Conservation (phyloP, 2,329 filamentous ascomycete species). For the Arthroderma sp. region DNA sequence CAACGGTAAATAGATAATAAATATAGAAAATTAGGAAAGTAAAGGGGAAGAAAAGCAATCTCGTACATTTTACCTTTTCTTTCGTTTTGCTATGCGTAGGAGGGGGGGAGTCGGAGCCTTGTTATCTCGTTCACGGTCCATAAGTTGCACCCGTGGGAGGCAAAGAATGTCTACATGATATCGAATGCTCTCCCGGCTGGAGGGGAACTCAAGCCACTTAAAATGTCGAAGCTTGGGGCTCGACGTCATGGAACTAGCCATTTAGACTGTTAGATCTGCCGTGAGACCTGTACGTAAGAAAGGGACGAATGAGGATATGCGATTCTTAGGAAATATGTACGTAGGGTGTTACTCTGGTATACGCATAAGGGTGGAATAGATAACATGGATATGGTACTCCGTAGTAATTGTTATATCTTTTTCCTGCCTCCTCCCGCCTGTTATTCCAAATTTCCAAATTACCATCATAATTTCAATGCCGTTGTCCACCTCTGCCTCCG, state of each 20-base stretch:
- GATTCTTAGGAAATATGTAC: not conserved
- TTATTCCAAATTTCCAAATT: not conserved
- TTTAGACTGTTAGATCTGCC: not conserved
- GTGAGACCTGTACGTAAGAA: not conserved
- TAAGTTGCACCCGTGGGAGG: not conserved
- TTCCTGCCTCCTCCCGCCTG: not conserved
- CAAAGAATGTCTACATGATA: not conserved
- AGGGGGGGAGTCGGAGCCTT: not conserved
- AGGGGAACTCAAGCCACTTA: not conserved
- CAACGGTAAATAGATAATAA: slow-evolving; percentile 5
- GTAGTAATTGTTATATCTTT: not conserved
- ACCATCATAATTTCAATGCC: not conserved
- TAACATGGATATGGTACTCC: not conserved
- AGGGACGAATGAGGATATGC: slow-evolving; percentile 1
- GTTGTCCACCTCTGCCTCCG: not conserved
- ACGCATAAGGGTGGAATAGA: not conserved
- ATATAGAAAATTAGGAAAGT: not conserved
- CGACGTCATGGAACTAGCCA: not conserved
- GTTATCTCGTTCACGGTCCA: not conserved
- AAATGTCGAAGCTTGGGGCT: not conserved
- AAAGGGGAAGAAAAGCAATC: not conserved
- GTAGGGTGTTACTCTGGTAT: not conserved
- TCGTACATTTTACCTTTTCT: slow-evolving; percentile 1
- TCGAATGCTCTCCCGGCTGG: not conserved
- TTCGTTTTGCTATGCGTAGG: not conserved